A percentile compares a stretch with the other conserved stretches of the same genome.
Conservation (phyloP, 2,329 filamentous ascomycete species). For the Hymenoscyphus salicellus region DNA sequence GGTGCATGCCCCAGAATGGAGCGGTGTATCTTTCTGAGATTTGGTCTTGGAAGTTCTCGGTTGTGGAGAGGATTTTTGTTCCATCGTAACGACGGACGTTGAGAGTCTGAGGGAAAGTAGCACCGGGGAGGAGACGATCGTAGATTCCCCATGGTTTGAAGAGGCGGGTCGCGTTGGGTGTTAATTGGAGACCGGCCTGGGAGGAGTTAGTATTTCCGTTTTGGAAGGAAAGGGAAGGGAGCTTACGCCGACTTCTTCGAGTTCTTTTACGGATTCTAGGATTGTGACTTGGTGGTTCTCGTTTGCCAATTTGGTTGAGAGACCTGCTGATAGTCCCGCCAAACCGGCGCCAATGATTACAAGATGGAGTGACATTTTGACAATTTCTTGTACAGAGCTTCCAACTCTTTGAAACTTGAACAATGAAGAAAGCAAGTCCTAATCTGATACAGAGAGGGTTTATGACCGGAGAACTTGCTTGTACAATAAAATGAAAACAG, state of each 20-base stretch:
- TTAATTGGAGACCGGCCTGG: conserved; percentile 33
- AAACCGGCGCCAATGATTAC: conserved; percentile 45
- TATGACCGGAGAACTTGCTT: no score
- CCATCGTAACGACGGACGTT: conserved; percentile 54
- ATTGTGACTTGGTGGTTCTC: conserved; percentile 42
- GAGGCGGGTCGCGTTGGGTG: conserved; percentile 33
- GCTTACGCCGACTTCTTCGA: conserved; percentile 40
- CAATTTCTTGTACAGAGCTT: no score
- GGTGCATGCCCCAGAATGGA: conserved; percentile 47
- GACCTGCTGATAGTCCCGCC: conserved; percentile 41
- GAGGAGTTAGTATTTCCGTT: neutral
- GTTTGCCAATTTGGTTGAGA: conserved; percentile 37
- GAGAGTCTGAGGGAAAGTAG: conserved; percentile 45
- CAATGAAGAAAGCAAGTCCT: no score
- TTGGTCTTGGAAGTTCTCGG: conserved; percentile 28
- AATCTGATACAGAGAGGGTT: no score
- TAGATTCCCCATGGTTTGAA: conserved; percentile 33
- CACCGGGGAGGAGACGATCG: conserved; percentile 19
- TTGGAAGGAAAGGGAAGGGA: neutral
- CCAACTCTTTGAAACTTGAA: no score
- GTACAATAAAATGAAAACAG: no score
- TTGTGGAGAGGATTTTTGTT: conserved; percentile 31
- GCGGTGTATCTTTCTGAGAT: conserved; percentile 23
- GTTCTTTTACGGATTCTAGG: conserved; percentile 42
- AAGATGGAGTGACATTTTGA: conserved; percentile 9